Evolutionary conservation across 2,329 filamentous ascomycete genomes (phyloP), one percentile per base, ranked within the genome.

Genomic region (Cytospora chrysosperma): DNA sequence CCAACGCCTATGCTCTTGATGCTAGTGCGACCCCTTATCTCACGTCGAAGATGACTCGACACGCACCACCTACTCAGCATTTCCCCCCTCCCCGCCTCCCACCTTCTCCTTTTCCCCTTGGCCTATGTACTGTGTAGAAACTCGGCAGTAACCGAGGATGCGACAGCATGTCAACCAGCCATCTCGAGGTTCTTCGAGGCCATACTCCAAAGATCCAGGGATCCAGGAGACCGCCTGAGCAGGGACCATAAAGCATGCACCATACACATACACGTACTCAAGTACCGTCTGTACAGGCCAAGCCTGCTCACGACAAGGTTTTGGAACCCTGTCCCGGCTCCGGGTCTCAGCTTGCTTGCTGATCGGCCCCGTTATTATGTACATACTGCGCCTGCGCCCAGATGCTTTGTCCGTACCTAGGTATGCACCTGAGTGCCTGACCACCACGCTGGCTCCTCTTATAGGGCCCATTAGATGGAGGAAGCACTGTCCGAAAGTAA

Each of bases 321-420:
- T 78, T 78, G 76, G 78, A 72, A 72, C 73, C 70, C 71, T 69
- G 72, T 73, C 67, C 69, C 68, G 66, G 74, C 77, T 78, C 73
- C 78, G 66, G 74, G 77, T 79, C 74, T 79, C 76, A 79, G 74
- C 69, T 71, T 71, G 77, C 62, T 73, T 71, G 77, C 62, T 73
- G 75, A 78, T 78, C 76, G 71, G 73, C 69, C 68, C 68, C 6
- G 40, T 47, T 19, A 12, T 12, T 47, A 24, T 12, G n/a, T n/a
- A n/a, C n/a, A n/a, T n/a, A n/a, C n/a, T 62, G 63, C 50, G 67
- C 69, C 71, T 74, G 70, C 69, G 70, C 72, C 71, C 70, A 72
- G 65, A 59, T 64, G 63, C 65, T 62, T 66, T 52, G 59, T 65
- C 57, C 50, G 59, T 65, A 65, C 54, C 59, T 55, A 59, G n/a